Evolutionary conservation across 805 yeast genomes (phyloP).

Genomic region (Teunomyces funiuensis): DNA sequence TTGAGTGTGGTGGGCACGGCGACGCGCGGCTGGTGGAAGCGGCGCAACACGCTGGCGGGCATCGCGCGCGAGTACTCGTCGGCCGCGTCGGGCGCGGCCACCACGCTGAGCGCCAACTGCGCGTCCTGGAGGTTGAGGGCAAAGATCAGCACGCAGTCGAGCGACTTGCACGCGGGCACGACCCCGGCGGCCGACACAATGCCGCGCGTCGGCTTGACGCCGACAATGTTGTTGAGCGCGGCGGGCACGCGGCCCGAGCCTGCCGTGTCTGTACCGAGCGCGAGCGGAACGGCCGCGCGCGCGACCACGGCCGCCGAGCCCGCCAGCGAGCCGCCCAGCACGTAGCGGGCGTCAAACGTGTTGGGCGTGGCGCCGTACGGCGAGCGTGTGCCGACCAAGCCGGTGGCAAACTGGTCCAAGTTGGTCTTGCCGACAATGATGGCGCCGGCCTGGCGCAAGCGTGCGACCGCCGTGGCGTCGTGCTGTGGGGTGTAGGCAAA

Average conservation of each 20-base stretch:
- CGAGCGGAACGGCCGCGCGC: slow-evolving; percentile 82
- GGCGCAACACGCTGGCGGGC: slow-evolving; percentile 63
- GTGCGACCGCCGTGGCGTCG: slow-evolving; percentile 74
- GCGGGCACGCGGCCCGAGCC: slow-evolving; percentile 99
- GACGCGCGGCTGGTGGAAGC: slow-evolving; percentile 59
- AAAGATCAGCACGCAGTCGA: slow-evolving; percentile 90
- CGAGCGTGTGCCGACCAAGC: slow-evolving; percentile 90
- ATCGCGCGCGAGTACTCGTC: slow-evolving; percentile 81
- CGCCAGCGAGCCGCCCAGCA: slow-evolving; percentile 93
- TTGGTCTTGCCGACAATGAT: slow-evolving; percentile 92
- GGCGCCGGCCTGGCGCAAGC: slow-evolving; percentile 88
- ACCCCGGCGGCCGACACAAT: slow-evolving; percentile 84
- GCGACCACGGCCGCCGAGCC: slow-evolving; percentile 95
- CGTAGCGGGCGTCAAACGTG: slow-evolving; percentile 73
- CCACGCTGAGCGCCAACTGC: slow-evolving; percentile 65
- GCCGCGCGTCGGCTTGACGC: slow-evolving; percentile 92
- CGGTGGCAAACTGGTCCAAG: slow-evolving; percentile 96
- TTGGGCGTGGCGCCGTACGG: slow-evolving; percentile 91
- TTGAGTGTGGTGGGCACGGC: slow-evolving; percentile 74
- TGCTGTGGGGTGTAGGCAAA: slow-evolving; percentile 64
- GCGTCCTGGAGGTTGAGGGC: slow-evolving; percentile 80
- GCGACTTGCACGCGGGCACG: slow-evolving; percentile 95
- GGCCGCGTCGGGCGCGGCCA: slow-evolving; percentile 67
- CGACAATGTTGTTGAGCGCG: slow-evolving; percentile 85
- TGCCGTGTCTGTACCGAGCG: slow-evolving; percentile 96